Evolutionary conservation across 2,329 filamentous ascomycete species (phyloP), one percentile per base, ranked within the genome.

Genomic region (Xylaria multiplex): DNA sequence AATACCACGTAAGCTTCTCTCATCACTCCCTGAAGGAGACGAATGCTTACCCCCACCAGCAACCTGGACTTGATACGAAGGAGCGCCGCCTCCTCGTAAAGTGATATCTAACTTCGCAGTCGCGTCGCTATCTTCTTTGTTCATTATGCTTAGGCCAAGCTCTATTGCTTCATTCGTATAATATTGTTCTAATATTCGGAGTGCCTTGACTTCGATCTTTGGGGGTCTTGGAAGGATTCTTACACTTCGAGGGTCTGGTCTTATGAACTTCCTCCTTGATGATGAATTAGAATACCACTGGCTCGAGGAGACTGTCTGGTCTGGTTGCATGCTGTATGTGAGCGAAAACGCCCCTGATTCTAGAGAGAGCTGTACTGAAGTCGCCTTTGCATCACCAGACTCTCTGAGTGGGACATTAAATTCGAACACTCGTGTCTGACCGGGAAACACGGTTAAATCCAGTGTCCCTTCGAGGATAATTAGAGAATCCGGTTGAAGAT

Each of bases 201-300:
- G 82, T 9, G 93, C 80, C 30, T 82, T 85, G 52, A 99, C 87
- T 71, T 93, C 89, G 81, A 99, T 88, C 79, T 97, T 98, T 0
- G 96, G 96, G 32, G 95, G 96, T 70, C 96, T 92, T 1, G 96
- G 95, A 60, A 93, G 84, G 27, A 99, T 89, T 62, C 88, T 90
- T 62, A 97, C 86, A 1, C 81, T 81, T 40, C 86, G 82, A 8
- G 86, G 80, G 53, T 85, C 81, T 11, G 79, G 70, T 8, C 87
- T 82, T 32, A 83, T 78, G 22, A 86, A 77, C 32, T 79, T 81
- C 65, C 83, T 83, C 59, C 79, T 83, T 0, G 77, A 75, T 14
- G 80, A 78, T 2, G 78, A 77, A 6, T 80, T 76, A 2, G 81
- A 77, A 64, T 84, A 85, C 87, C 88, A 90, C 1, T 83, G 76